phyloP scores from a whole-genome alignment of 2,329 filamentous ascomycete species.

The Nemania abortiva region DNA sequence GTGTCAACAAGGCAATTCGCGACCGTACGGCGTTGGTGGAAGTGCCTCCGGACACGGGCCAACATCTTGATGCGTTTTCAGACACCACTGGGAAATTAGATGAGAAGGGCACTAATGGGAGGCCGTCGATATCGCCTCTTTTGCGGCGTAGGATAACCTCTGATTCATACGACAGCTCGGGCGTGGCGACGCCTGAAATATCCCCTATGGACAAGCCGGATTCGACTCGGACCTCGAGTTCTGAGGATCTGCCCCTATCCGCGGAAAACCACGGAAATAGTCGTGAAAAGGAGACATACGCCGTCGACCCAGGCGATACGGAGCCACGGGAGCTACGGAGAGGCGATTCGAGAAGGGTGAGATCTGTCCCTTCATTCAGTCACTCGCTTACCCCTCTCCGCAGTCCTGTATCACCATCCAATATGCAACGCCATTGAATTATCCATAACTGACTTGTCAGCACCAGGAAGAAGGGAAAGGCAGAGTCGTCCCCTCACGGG shows the following conservation, averaged over 20 bases:
- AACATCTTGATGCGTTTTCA: neutral
- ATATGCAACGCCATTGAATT: neutral
- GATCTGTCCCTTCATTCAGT: conserved; percentile 7
- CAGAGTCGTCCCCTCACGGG: conserved; percentile 42
- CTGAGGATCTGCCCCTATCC: conserved; percentile 27
- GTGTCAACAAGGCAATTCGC: conserved; percentile 18
- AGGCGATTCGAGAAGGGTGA: conserved; percentile 50
- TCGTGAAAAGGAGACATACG: conserved; percentile 42
- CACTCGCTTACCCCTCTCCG: neutral
- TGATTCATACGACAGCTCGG: conserved; percentile 45
- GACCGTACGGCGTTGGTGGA: neutral
- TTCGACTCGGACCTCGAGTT: conserved; percentile 28
- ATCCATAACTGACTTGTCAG: neutral
- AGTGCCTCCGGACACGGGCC: neutral
- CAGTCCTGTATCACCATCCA: neutral
- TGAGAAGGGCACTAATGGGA: conserved; percentile 31
- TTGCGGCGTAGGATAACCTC: conserved; percentile 40
- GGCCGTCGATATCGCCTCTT: conserved; percentile 35
- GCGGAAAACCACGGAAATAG: neutral
- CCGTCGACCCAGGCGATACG: conserved; percentile 52
- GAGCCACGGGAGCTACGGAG: conserved; percentile 57
- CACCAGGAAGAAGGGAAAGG: conserved; percentile 37
- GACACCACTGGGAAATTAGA: conserved; percentile 29
- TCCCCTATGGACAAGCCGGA: conserved; percentile 28
- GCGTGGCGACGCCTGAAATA: conserved; percentile 44